phyloP scores from a whole-genome alignment of 2,329 filamentous ascomycete genomes.

The Verticillium isaacii region DNA sequence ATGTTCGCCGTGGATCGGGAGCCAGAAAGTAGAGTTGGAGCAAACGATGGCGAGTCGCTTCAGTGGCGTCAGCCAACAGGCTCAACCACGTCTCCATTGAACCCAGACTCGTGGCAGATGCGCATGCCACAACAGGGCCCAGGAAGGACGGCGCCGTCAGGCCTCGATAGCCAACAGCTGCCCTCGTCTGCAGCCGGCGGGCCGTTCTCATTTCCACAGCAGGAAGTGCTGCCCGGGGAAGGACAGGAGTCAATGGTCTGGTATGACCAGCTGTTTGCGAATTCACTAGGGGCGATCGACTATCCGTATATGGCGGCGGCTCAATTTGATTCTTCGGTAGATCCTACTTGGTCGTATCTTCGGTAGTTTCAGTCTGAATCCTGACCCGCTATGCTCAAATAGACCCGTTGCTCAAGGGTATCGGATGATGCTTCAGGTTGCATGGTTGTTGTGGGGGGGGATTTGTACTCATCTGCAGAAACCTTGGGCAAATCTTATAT shows the following conservation, averaged over 20 bases:
- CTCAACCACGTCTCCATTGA: not conserved
- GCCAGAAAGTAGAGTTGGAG: not conserved
- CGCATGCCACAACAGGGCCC: not conserved
- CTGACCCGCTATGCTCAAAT: too few species aligned
- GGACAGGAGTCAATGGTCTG: conserved; percentile 29
- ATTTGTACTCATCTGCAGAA: too few species aligned
- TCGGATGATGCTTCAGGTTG: too few species aligned
- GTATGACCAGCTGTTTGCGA: conserved; percentile 28
- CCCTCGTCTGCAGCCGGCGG: not conserved
- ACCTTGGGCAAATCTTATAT: too few species aligned
- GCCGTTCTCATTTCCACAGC: not conserved
- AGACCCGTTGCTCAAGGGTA: too few species aligned
- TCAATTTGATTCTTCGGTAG: conserved; percentile 24
- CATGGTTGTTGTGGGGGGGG: too few species aligned
- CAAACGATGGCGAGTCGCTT: not conserved
- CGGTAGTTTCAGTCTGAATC: not conserved
- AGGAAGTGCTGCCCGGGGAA: conserved; percentile 10
- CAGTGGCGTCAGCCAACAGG: not conserved
- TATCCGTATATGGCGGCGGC: conserved; percentile 26
- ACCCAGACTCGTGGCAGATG: not conserved
- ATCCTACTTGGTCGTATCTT: conserved; percentile 25
- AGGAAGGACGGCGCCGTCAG: not conserved
- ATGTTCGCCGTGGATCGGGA: not conserved
- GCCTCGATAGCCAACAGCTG: not conserved
- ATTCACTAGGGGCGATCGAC: conserved; percentile 26